Evolutionary conservation across 2,329 filamentous ascomycete species (phyloP).

Genomic region (Chrysosporium queenslandicum): DNA sequence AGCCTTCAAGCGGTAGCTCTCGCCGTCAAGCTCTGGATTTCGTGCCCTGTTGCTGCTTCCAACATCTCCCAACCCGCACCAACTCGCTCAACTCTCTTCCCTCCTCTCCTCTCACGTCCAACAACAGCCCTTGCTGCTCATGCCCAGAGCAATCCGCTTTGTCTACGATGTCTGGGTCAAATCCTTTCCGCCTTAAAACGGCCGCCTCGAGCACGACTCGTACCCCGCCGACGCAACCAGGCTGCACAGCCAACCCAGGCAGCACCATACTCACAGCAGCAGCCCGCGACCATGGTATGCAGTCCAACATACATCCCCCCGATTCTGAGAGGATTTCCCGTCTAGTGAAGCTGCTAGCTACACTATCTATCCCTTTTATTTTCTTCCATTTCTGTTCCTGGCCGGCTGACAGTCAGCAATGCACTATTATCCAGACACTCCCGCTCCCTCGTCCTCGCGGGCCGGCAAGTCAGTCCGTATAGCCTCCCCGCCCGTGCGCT

Average conservation of each 20-base stretch:
- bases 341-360: not conserved
- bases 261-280: not conserved
- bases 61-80: not conserved
- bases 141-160: constrained; percentile 23
- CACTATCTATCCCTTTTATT: not conserved
- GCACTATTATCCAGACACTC: not conserved
- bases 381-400: not conserved
- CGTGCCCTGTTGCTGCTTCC: not conserved
- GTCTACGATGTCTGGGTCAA: constrained; percentile 39
- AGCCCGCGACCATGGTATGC: constrained; percentile 4
- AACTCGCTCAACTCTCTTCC: not conserved
- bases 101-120: not conserved
- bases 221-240: constrained; percentile 17
- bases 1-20: not conserved
- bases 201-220: constrained; percentile 25
- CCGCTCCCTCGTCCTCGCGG: constrained; percentile 9
- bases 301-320: not conserved
- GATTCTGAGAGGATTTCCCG: too few species aligned
- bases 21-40: not conserved
- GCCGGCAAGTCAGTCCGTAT: constrained; percentile 24
- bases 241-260: not conserved
- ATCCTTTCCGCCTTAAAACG: constrained; percentile 43
- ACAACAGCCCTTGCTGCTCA: constrained; percentile 21
- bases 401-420: not conserved
- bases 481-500: constrained; percentile 32